Conservation (phyloP, 306 rosid species). For the Begonia peltatifolia region DNA sequence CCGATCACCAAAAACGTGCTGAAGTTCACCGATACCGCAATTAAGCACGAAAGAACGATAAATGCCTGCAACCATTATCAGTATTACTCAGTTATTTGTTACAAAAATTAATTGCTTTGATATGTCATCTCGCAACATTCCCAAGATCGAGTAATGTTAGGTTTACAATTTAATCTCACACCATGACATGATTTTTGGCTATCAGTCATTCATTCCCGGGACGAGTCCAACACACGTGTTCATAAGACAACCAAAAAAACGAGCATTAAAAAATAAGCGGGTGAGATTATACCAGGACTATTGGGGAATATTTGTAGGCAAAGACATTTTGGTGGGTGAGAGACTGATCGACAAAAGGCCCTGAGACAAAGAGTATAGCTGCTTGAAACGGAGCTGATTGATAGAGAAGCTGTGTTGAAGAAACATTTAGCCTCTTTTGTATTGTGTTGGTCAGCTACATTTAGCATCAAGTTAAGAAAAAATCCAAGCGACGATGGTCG, state of each 20-base stretch:
- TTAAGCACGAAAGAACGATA: slow-evolving; percentile 74
- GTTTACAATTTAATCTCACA: too few relatives aligned
- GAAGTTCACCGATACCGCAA: slow-evolving; percentile 89
- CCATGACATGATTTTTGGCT: too few relatives aligned
- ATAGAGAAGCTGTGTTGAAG: slow-evolving; percentile 88
- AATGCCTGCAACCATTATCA: slow-evolving; percentile 35
- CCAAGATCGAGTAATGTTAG: too few relatives aligned
- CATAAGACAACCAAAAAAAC: too few relatives aligned
- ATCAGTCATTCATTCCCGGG: too few relatives aligned
- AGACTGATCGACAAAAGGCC: slow-evolving; percentile 75
- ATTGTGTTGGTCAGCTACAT: slow-evolving; percentile 92
- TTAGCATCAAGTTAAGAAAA: slow-evolving; percentile 34
- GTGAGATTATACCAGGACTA: slow-evolving; percentile 47
- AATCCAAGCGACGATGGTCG: too few relatives aligned
- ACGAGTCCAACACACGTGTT: too few relatives aligned
- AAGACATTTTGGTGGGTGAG: slow-evolving; percentile 78
- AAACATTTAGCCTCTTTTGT: slow-evolving; percentile 84
- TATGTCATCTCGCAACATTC: too few relatives aligned
- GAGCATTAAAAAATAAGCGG: too few relatives aligned
- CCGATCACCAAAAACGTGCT: slow-evolving; percentile 94
- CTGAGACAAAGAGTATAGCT: slow-evolving; percentile 86
- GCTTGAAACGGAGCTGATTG: slow-evolving; percentile 97
- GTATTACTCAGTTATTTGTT: too few relatives aligned
- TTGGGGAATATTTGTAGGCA: slow-evolving; percentile 60
- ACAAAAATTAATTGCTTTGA: too few relatives aligned